Evolutionary conservation across 176 grass and related monocot species (phyloP).

Genomic region (Miscanthus lutarioriparius): DNA sequence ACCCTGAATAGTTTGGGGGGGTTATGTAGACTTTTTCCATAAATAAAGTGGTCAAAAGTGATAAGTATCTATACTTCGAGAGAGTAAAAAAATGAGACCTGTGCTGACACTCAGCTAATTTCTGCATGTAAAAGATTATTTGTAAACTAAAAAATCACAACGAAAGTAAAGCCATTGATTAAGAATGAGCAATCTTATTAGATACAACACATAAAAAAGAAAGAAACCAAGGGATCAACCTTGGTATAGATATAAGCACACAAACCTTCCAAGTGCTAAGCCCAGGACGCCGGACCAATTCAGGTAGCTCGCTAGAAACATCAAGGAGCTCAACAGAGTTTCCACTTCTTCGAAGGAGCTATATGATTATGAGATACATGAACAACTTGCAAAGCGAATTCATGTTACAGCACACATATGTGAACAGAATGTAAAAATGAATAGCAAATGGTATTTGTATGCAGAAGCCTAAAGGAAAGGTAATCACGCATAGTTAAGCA

Average conservation of each 20-base stretch:
- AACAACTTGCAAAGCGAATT: constrained; percentile 19
- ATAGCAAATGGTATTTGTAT: background rate
- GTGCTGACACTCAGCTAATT: background rate
- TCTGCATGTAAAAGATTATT: background rate
- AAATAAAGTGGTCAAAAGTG: background rate
- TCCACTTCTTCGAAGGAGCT: constrained; percentile 88
- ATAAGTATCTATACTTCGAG: background rate
- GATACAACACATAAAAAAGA: background rate
- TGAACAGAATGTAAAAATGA: background rate
- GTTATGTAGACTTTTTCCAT: too few species aligned
- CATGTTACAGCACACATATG: constrained; percentile 14
- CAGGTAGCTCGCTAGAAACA: constrained; percentile 74
- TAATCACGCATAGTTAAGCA: background rate
- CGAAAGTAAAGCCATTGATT: background rate
- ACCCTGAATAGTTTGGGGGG: too few species aligned
- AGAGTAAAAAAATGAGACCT: background rate
- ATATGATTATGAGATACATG: constrained; percentile 31
- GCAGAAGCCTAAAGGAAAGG: background rate
- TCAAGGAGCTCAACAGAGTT: constrained; percentile 83
- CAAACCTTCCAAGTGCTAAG: constrained; percentile 86
- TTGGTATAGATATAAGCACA: constrained; percentile 21
- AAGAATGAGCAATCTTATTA: background rate
- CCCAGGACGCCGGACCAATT: constrained; percentile 73
- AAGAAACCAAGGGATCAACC: constrained; percentile 10
- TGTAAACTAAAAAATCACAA: background rate